These are phyloP conservation scores for Alternaria angustiovoidea DNA, from an alignment of 2,329 filamentous ascomycete genomes.

Conservation along the genomic window DNA sequence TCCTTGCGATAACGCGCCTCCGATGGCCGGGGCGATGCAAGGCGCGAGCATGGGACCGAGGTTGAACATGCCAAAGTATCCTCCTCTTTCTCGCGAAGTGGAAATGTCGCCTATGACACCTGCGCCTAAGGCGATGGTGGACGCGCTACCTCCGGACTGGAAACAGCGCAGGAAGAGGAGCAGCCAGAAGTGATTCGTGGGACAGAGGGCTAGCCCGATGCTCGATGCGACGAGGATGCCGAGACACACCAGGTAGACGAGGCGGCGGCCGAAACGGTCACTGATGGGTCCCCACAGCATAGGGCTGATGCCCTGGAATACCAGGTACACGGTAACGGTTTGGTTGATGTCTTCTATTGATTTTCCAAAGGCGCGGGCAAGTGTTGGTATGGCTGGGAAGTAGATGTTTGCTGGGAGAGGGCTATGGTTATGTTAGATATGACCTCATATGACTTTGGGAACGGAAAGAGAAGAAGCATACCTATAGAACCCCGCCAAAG, in stretches of 20 bases:
- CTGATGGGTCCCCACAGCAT: conserved; percentile 62
- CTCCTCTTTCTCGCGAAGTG: conserved; percentile 73
- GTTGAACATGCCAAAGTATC: conserved; percentile 73
- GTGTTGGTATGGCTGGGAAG: conserved; percentile 47
- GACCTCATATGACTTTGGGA: background rate
- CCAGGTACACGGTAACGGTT: conserved; percentile 60
- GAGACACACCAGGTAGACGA: conserved; percentile 57
- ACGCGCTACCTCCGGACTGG: conserved; percentile 51
- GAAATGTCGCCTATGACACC: conserved; percentile 77
- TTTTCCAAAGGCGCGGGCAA: conserved; percentile 50
- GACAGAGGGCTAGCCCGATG: conserved; percentile 47
- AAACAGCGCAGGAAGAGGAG: conserved; percentile 46
- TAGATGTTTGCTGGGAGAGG: conserved; percentile 55
- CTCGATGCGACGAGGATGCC: conserved; percentile 44
- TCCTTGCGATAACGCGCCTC: conserved; percentile 45
- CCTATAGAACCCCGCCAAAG: conserved; percentile 43
- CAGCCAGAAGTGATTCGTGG: conserved; percentile 43
- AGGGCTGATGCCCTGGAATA: conserved; percentile 61
- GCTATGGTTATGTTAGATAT: conserved; percentile 13
- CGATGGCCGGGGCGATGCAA: conserved; percentile 43
- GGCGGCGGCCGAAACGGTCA: conserved; percentile 60
- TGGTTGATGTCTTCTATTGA: conserved; percentile 57
- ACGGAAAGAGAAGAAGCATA: conserved; percentile 4
- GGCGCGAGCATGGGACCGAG: conserved; percentile 54
- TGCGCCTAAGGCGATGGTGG: conserved; percentile 66